Evolutionary conservation across 192 early-diverging fungal species (phyloP), one percentile per base, ranked within the genome.

Genomic region (Backusella parvicylindrica): DNA sequence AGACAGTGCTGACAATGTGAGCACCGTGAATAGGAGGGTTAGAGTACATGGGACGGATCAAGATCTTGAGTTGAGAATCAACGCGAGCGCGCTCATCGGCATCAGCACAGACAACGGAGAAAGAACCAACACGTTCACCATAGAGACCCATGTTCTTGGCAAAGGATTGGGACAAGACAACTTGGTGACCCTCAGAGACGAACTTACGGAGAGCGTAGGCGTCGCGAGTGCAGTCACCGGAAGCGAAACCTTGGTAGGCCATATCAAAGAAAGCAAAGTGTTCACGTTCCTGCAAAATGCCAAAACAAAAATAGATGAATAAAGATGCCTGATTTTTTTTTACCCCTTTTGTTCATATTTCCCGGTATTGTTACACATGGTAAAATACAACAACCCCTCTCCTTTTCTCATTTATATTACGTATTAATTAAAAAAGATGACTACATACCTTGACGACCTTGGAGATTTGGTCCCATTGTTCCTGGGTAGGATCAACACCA

Each of bases 81-180:
- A 97, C 90, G 63, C 90, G 87, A 74, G 92, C 92, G 70, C 89
- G 86, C 81, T 97, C 93, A 72, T 92, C 91, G 13, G 87, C 72
- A 53, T 87, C 89, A 56, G 83, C 87, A 50, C 89, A 87, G 41
- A 99, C 92, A 67, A 97, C 71, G 30, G 92, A 94, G 84, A 99
- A 96, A 12, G 94, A 85, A 66, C 96, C 96, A 35, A 94, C 95
- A 82, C 97, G 96, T 85, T 98, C 97, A 83, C 95, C 97, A 82
- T 99, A 99, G 36, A 99, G 90, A 66, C 98, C 98, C 91, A 99
- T 94, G 91, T 99, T 99, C 89, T 99, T 99, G 82, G 98, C 95
- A 84, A 98, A 99, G 37, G 92, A 95, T 91, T 99, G 98, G 21
- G 96, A 85, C 56, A 98, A 86, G 26, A 94, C 84, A 26, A 99